Conservation (phyloP, 768 basidiomycete genomes). For the Suillus spraguei region DNA sequence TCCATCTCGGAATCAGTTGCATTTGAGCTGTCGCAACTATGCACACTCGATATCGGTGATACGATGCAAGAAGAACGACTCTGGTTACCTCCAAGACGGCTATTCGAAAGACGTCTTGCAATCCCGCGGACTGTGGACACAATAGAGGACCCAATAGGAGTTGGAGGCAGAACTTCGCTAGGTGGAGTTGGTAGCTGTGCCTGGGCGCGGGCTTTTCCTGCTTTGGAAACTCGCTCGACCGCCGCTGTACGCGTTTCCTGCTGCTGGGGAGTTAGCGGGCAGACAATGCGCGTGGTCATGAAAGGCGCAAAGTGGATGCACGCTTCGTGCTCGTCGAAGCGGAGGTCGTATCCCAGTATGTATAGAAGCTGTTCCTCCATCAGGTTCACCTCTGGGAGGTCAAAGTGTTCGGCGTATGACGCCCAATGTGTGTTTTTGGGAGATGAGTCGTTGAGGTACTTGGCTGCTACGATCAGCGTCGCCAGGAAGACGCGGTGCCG, state of each 20-base stretch:
- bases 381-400: constrained; percentile 81
- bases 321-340: constrained; percentile 84
- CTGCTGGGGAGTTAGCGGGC: constrained; percentile 33
- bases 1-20: constrained; percentile 59
- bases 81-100: constrained; percentile 37
- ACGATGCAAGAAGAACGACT: constrained; percentile 25
- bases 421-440: constrained; percentile 97
- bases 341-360: constrained; percentile 90
- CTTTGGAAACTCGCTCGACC: constrained; percentile 55
- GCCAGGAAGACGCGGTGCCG: constrained; percentile 96
- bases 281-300: constrained; percentile 38
- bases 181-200: constrained; percentile 47
- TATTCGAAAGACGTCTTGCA: constrained; percentile 55
- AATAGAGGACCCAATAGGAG: constrained; percentile 37
- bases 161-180: constrained; percentile 35
- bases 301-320: constrained; percentile 72
- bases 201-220: constrained; percentile 53
- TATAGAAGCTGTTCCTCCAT: constrained; percentile 97
- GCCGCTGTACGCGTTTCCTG: constrained; percentile 52
- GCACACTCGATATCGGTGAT: constrained; percentile 39
- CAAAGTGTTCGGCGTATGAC: constrained; percentile 73
- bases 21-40: constrained; percentile 47
- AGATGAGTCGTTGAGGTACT: constrained; percentile 96
- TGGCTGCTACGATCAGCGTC: constrained; percentile 92
- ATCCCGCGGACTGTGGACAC: constrained; percentile 61